Evolutionary conservation across 2,329 filamentous ascomycete genomes (phyloP).

Genomic region (Stagonosporopsis cucurbitacearum): DNA sequence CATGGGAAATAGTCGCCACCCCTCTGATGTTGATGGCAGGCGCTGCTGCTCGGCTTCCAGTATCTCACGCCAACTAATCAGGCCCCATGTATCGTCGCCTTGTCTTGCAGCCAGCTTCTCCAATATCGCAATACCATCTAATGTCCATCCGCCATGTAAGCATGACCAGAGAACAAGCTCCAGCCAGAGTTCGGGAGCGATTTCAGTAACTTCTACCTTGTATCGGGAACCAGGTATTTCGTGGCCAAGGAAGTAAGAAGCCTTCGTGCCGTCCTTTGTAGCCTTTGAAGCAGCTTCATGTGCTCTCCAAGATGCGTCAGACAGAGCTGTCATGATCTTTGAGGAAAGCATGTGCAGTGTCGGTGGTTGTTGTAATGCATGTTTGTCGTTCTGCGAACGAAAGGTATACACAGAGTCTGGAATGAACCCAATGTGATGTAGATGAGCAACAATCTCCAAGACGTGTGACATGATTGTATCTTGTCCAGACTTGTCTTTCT

Average conservation of each 20-base stretch:
- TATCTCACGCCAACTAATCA: slow-evolving; percentile 54
- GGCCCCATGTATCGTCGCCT: slow-evolving; percentile 33
- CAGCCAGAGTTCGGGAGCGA: slow-evolving; percentile 58
- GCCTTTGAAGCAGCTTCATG: slow-evolving; percentile 49
- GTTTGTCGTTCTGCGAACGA: slow-evolving; percentile 40
- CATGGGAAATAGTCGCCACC: slow-evolving; percentile 37
- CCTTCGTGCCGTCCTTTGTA: slow-evolving; percentile 41
- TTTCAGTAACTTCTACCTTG: slow-evolving; percentile 49
- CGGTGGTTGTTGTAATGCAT: slow-evolving; percentile 55
- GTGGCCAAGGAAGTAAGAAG: slow-evolving; percentile 50
- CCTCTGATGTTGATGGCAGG: slow-evolving; percentile 15
- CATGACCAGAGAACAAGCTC: slow-evolving; percentile 61
- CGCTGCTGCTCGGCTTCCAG: slow-evolving; percentile 40
- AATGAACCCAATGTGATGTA: slow-evolving; percentile 57
- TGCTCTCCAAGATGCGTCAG: slow-evolving; percentile 58
- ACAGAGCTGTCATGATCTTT: slow-evolving; percentile 57
- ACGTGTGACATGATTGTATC: slow-evolving; percentile 51
- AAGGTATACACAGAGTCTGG: slow-evolving; percentile 55
- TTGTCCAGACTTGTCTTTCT: slow-evolving; percentile 24
- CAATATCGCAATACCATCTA: slow-evolving; percentile 52
- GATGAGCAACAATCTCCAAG: slow-evolving; percentile 55
- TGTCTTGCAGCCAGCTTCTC: slow-evolving; percentile 33
- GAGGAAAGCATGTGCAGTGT: slow-evolving; percentile 56
- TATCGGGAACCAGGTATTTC: slow-evolving; percentile 54
- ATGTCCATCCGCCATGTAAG: slow-evolving; percentile 56